Evolutionary conservation across 1,284 basidiomycete genomes (phyloP), one percentile per base, ranked within the genome.

Genomic region (Pyrrhoderma lamaoense): DNA sequence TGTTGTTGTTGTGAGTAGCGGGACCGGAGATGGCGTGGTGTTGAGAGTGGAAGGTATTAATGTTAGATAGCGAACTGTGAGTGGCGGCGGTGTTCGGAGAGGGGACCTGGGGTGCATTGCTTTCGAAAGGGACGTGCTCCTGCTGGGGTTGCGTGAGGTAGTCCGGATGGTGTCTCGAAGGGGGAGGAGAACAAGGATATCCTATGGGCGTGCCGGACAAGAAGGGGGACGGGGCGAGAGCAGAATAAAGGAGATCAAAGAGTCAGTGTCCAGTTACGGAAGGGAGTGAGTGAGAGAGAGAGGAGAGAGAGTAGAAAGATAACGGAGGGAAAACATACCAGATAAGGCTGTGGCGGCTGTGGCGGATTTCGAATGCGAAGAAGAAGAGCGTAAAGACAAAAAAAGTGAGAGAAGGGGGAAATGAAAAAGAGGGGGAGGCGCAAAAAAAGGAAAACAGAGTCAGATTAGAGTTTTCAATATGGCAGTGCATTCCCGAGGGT

Each of bases 151-250:
- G 27, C 11, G 25, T 18, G 34, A 40, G 47, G 50, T 45, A 22
- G 8, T 54, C 53, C 42, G 53, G 50, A 38, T 50, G 53, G 34
- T 55, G 53, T 40, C 53, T 55, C 16, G 53, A 55, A 47, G 53
- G 53, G 35, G 53, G 53, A 51, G 53, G 53, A 14, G 53, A 55
- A 45, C 49, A 55, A 14, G 53, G 53, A 51, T 55, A 55, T 3
- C 53, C 53, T 55, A 40, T 22, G 11, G 27, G 34, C 18, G 43
- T 40, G 35, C 19, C 38, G 34, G 3, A 19, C 18, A 34, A n/a
- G 13, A 34, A 36, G 38, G 36, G 47, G 37, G n/a, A n/a, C n/a
- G 46, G 42, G 44, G 42, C 21, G 51, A 23, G 25, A 1, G 40
- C 19, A 3, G 8, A 19, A 21, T 42, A 16, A 43, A 38, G 18